A percentile compares a stretch with the other conserved stretches of the same genome.
These are phyloP conservation scores for Colletotrichum euphorbiae DNA, from an alignment of 2,329 filamentous ascomycete species.

Conservation along the genomic window DNA sequence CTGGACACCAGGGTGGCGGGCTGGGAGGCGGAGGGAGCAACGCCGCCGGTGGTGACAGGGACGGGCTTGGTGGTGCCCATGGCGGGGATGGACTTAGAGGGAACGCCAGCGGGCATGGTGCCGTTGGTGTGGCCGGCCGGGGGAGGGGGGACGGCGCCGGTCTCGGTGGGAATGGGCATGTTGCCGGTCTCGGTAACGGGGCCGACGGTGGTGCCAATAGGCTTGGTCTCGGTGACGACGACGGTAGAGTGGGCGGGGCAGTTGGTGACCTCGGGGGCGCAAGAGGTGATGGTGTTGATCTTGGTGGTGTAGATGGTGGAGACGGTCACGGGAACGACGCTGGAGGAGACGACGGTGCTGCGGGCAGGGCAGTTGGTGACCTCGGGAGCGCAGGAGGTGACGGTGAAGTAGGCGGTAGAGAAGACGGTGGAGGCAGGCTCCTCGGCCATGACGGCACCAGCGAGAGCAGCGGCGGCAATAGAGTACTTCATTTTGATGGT, in stretches of 20 bases:
- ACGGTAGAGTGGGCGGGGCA: constrained; percentile 63
- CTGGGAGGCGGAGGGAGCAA: constrained; percentile 39
- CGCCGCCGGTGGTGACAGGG: constrained; percentile 42
- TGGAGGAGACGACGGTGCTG: constrained; percentile 54
- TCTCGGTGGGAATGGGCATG: constrained; percentile 42
- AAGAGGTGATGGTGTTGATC: constrained; percentile 71
- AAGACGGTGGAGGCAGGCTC: constrained; percentile 60
- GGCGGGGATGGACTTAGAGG: constrained; percentile 38
- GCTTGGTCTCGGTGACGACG: constrained; percentile 52
- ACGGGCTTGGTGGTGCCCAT: constrained; percentile 35
- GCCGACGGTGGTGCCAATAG: constrained; percentile 60
- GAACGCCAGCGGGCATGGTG: constrained; percentile 41
- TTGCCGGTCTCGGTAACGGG: constrained; percentile 43
- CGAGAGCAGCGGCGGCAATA: constrained; percentile 60
- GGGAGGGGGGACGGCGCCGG: constrained; percentile 39
- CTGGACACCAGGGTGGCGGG: constrained; percentile 40
- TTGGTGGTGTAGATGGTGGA: constrained; percentile 68
- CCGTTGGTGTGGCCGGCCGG: constrained; percentile 46
- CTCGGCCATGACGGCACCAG: constrained; percentile 56
- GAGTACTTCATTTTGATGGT: constrained; percentile 73
- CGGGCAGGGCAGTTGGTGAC: constrained; percentile 61
- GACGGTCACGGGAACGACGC: constrained; percentile 52
- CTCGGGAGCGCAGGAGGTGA: constrained; percentile 65
- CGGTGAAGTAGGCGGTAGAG: constrained; percentile 66
- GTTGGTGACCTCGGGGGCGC: constrained; percentile 70